Base-by-base conservation (phyloP, 208 protist species). In the Plasmodiophora brassicae region DNA sequence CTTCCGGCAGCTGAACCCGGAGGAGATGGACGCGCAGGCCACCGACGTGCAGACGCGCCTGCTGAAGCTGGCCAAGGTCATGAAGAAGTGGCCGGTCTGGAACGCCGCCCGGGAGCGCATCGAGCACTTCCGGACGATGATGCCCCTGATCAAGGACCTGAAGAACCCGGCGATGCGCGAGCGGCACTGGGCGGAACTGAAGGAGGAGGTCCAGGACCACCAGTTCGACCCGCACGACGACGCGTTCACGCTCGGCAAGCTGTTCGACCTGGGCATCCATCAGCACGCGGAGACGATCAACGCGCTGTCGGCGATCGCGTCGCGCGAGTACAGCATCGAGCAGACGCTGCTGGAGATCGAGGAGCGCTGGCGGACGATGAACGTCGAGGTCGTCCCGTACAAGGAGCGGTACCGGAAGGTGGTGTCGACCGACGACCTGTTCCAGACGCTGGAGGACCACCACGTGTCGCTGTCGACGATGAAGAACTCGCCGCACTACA, bases 131-230 rank as follows among this genome's bases (percentile, higher is more conserved):
- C 96, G 96, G 91, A 94, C 94, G 87, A 93, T 96, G 1, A 92
- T 99, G 90, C 97, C 97, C 35, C 95, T 99, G 57, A 96, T 99
- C 60, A 93, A 95, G 78, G 96, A 98, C 86, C 92, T 99, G n/a
- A 95, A 95, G 84, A 98, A 97, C 39, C 88, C 91, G 39, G 93
- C 92, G 14, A 89, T 95, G 45, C 46, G 89, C 28, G 88, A 90
- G 39, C 60, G 94, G 14, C 94, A 95, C 85, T 95, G 94, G 93
- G 85, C 91, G 25, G 65, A 83, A 10, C 71, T 93, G 0, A 88
- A 88, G n/a, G 84, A 90, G 0, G 65, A 90, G 5, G 45, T 92
- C 35, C 89, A 87, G 0, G 60, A 89, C 28, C 25, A 41, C 65
- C 91, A 88, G 32, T 98, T 98, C 89, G 95, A 98, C 89, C 95